Conservation (phyloP, 2,329 filamentous ascomycete species). For the Trichoderma guizhouense region DNA sequence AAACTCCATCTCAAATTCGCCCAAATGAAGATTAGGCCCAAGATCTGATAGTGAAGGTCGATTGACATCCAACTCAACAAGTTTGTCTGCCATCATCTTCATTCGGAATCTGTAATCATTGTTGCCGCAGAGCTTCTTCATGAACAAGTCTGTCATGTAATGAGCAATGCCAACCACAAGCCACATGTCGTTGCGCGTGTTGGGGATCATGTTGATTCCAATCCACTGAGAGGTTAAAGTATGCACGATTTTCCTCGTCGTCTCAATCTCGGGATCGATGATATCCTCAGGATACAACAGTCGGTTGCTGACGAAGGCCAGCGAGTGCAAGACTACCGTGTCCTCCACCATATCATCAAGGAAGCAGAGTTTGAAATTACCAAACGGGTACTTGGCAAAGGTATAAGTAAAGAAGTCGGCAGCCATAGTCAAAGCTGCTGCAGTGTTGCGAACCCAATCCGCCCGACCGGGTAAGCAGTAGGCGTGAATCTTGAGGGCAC, state of each 20-base stretch:
- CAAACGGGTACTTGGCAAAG: constrained; percentile 87
- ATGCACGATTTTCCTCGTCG: constrained; percentile 76
- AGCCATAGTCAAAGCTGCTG: constrained; percentile 76
- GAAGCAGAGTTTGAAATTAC: constrained; percentile 90
- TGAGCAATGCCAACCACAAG: constrained; percentile 84
- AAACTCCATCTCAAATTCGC: constrained; percentile 84
- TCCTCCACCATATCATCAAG: constrained; percentile 83
- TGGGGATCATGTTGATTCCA: constrained; percentile 86
- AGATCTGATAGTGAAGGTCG: constrained; percentile 80
- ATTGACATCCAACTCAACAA: constrained; percentile 77
- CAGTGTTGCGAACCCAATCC: constrained; percentile 82
- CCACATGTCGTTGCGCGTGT: constrained; percentile 79
- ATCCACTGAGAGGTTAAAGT: constrained; percentile 90
- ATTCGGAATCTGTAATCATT: constrained; percentile 92
- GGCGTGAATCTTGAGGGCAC: constrained; percentile 82
- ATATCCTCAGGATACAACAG: constrained; percentile 82
- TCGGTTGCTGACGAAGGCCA: constrained; percentile 83
- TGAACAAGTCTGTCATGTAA: constrained; percentile 92
- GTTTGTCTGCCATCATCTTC: constrained; percentile 76
- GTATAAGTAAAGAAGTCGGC: constrained; percentile 89
- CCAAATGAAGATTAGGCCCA: constrained; percentile 72
- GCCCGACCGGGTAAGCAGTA: constrained; percentile 84
- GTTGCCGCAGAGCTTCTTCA: constrained; percentile 85
- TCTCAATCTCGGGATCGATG: constrained; percentile 79
- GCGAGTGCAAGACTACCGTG: constrained; percentile 71